Evolutionary conservation across 129 eudicot species (phyloP).

Genomic region (Ambrosia trifida): DNA sequence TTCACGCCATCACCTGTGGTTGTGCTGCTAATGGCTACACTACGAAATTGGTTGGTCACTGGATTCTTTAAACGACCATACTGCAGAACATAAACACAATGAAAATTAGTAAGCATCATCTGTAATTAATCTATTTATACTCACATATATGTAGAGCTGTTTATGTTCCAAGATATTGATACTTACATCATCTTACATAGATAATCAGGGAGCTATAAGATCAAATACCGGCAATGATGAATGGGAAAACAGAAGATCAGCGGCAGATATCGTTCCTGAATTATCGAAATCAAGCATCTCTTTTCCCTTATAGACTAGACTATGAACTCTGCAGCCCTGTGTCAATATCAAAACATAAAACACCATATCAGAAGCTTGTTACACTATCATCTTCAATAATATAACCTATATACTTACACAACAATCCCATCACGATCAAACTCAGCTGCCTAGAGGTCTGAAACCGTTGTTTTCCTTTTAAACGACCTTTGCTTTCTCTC

Average conservation of each 20-base stretch:
- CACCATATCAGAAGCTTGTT: constrained; percentile 19
- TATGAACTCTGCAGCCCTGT: constrained; percentile 82
- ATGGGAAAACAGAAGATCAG: constrained; percentile 61
- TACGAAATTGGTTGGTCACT: no score
- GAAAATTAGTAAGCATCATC: no score
- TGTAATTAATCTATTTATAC: not conserved
- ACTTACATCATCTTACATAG: constrained; percentile 25
- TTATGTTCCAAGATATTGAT: not conserved
- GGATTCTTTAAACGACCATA: no score
- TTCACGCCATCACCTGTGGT: no score
- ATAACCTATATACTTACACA: constrained; percentile 46
- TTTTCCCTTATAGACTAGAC: constrained; percentile 64
- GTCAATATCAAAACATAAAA: constrained; percentile 7
- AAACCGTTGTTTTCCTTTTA: constrained; percentile 48
- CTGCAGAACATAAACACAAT: no score
- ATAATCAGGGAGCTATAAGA: constrained; percentile 11
- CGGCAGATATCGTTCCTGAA: constrained; percentile 74
- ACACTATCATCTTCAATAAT: not conserved
- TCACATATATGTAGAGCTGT: not conserved
- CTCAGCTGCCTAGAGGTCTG: constrained; percentile 82
- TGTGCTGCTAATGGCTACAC: no score
- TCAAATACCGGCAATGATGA: constrained; percentile 17
- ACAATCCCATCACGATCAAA: no score
- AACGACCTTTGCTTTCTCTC: constrained; percentile 53
- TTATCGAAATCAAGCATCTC: constrained; percentile 94